These are phyloP conservation scores for Neurospora sp. DNA, from an alignment of 495 filamentous ascomycete species.

Conservation along the genomic window DNA sequence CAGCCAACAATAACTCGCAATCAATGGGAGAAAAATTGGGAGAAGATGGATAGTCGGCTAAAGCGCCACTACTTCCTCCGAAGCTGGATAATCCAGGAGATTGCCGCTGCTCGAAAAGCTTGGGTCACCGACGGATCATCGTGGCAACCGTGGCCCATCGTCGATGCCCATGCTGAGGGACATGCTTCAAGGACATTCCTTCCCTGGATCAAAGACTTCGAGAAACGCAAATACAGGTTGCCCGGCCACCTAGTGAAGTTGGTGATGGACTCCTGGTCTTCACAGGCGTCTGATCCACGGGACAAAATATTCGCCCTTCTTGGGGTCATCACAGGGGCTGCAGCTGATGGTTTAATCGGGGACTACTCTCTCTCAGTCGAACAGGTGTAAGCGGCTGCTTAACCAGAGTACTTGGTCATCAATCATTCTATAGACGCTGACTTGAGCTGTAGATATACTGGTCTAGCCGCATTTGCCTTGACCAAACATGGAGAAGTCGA, in stretches of 20 bases:
- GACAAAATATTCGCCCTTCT: constrained; percentile 23
- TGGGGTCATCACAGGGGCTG: constrained; percentile 12
- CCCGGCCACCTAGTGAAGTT: constrained; percentile 9
- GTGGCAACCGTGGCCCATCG: constrained; percentile 10
- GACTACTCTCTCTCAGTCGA: constrained; percentile 14
- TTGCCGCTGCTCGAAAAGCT: constrained; percentile 10
- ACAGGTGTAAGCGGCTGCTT: constrained; percentile 4
- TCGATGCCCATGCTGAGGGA: not conserved
- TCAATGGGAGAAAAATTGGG: constrained; percentile 7
- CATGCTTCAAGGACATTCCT: constrained; percentile 4
- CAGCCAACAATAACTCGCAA: not conserved
- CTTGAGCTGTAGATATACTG: constrained; percentile 7
- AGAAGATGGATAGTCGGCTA: constrained; percentile 6
- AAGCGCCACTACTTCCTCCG: constrained; percentile 14
- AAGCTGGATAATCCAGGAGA: constrained; percentile 19
- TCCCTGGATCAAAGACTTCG: constrained; percentile 8
- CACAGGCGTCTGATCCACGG: constrained; percentile 14
- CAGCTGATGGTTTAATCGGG: constrained; percentile 8
- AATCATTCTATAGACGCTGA: not conserved
- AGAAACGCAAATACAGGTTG: constrained; percentile 9
- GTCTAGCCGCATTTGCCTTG: constrained; percentile 9
- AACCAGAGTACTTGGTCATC: not conserved
- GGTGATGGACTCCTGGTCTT: constrained; percentile 13
- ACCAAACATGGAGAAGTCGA: constrained; percentile 1
- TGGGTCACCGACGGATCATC: constrained; percentile 11